Evolutionary conservation across 2,329 filamentous ascomycete species (phyloP).

Genomic region (Fusarium papillatum): DNA sequence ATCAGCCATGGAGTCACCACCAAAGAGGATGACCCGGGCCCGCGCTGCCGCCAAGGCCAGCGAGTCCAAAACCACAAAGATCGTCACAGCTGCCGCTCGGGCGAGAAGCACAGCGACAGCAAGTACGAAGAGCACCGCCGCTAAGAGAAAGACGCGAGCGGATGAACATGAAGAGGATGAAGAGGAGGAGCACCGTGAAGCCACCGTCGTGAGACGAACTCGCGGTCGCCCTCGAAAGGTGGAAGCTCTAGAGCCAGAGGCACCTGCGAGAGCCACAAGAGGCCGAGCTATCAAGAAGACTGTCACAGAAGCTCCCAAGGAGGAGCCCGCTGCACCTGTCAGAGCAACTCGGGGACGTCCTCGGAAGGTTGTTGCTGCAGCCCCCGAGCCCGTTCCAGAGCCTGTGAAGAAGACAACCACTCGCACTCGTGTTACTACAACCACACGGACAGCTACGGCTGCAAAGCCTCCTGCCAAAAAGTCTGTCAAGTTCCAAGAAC

Average conservation of each 20-base stretch:
- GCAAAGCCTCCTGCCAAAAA: conserved; percentile 67
- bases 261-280: conserved; percentile 46
- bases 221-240: conserved; percentile 60
- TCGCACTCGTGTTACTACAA: conserved; percentile 42
- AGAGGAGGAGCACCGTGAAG: conserved; percentile 50
- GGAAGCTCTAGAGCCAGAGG: conserved; percentile 39
- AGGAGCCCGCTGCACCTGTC: conserved; percentile 42
- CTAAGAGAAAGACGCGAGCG: conserved; percentile 65
- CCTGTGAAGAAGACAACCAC: conserved; percentile 51
- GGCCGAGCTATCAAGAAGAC: conserved; percentile 46
- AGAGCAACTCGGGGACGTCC: conserved; percentile 59
- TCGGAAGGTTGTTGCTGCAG: conserved; percentile 52
- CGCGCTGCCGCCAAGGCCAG: conserved; percentile 58
- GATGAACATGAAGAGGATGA: conserved; percentile 67
- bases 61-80: conserved; percentile 58
- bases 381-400: conserved; percentile 43
- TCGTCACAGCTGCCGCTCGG: conserved; percentile 63
- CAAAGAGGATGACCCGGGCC: conserved; percentile 70
- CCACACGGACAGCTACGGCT: conserved; percentile 49
- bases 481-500: conserved; percentile 73
- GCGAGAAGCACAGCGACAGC: conserved; percentile 56
- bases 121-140: conserved; percentile 50
- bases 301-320: conserved; percentile 38
- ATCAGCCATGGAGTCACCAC: conserved; percentile 68
- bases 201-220: conserved; percentile 53